Percentiles rank a stretch among this genome's conserved stretches.
These are phyloP conservation scores for Coemansia sp. DNA, from an alignment of 192 early-diverging fungal species.

Conservation along the genomic window DNA sequence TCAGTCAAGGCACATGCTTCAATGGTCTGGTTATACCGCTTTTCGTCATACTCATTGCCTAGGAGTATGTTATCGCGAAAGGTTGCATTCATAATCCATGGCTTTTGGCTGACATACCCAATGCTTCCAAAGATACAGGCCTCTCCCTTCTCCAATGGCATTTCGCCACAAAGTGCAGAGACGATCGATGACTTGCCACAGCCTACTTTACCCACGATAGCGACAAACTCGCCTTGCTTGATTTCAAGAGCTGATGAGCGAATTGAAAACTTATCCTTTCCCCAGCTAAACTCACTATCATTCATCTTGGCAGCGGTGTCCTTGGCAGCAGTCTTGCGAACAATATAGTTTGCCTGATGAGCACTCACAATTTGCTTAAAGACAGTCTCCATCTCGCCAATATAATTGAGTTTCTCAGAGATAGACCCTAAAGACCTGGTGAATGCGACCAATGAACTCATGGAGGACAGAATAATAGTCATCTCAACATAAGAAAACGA, in stretches of 20 bases:
- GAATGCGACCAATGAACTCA: constrained; percentile 14
- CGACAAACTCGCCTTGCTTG: constrained; percentile 35
- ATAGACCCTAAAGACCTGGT: background rate
- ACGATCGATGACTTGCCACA: constrained; percentile 62
- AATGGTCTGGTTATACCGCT: constrained; percentile 29
- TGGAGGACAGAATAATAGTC: constrained; percentile 15
- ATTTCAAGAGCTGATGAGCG: constrained; percentile 12
- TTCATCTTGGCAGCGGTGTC: constrained; percentile 12
- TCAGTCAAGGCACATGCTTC: constrained; percentile 32
- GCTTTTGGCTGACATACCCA: constrained; percentile 44
- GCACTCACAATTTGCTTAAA: constrained; percentile 1
- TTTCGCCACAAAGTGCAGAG: constrained; percentile 69
- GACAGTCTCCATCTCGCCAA: constrained; percentile 4
- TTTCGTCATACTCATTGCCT: constrained; percentile 21
- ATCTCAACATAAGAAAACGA: constrained; percentile 25
- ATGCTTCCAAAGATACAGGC: constrained; percentile 67
- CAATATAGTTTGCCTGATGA: constrained; percentile 6
- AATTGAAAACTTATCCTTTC: constrained; percentile 22
- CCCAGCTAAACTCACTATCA: constrained; percentile 29
- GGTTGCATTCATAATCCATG: constrained; percentile 50
- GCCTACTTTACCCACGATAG: constrained; percentile 60
- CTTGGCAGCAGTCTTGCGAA: background rate
- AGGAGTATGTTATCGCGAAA: constrained; percentile 51
- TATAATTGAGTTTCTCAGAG: background rate
- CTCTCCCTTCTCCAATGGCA: constrained; percentile 68